These are phyloP conservation scores for Phoma herbarum DNA, from an alignment of 2,329 filamentous ascomycete genomes.

Conservation along the genomic window DNA sequence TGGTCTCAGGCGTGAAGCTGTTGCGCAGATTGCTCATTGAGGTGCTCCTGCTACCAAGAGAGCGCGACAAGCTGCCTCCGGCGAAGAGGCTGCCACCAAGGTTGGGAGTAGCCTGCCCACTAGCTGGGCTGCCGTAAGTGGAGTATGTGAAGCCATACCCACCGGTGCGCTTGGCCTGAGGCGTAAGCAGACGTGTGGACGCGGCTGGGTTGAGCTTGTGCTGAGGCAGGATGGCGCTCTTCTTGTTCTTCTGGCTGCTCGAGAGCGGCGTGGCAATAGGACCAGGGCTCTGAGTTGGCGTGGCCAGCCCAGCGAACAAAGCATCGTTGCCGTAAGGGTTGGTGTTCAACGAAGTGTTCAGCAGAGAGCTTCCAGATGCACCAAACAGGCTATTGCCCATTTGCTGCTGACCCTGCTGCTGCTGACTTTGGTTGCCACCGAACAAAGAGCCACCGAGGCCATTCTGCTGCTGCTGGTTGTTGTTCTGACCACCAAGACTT, in stretches of 20 bases:
- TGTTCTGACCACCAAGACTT: slow-evolving; percentile 50
- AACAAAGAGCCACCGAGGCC: slow-evolving; percentile 53
- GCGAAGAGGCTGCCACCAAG: slow-evolving; percentile 63
- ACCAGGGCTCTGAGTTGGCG: slow-evolving; percentile 76
- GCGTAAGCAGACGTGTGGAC: slow-evolving; percentile 80
- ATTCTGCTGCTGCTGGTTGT: slow-evolving; percentile 54
- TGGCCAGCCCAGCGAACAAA: slow-evolving; percentile 77
- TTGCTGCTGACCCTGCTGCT: slow-evolving; percentile 52
- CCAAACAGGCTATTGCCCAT: slow-evolving; percentile 62
- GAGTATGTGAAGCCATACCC: slow-evolving; percentile 95
- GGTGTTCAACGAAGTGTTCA: slow-evolving; percentile 67
- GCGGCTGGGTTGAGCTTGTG: slow-evolving; percentile 87
- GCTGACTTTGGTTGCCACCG: slow-evolving; percentile 52
- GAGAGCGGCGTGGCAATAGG: slow-evolving; percentile 91
- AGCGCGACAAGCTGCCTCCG: slow-evolving; percentile 71
- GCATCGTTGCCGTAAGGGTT: slow-evolving; percentile 90
- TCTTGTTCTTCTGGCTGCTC: slow-evolving; percentile 77
- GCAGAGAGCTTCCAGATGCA: slow-evolving; percentile 57
- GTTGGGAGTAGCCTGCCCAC: slow-evolving; percentile 67
- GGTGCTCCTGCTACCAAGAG: slow-evolving; percentile 80
- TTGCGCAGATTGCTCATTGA: slow-evolving; percentile 87
- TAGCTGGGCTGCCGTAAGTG: slow-evolving; percentile 83
- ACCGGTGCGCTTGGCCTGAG: slow-evolving; percentile 71
- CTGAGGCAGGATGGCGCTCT: slow-evolving; percentile 81
- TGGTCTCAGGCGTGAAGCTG: slow-evolving; percentile 83